Conservation (phyloP, 768 basidiomycete genomes). For the Russula brevipes region DNA sequence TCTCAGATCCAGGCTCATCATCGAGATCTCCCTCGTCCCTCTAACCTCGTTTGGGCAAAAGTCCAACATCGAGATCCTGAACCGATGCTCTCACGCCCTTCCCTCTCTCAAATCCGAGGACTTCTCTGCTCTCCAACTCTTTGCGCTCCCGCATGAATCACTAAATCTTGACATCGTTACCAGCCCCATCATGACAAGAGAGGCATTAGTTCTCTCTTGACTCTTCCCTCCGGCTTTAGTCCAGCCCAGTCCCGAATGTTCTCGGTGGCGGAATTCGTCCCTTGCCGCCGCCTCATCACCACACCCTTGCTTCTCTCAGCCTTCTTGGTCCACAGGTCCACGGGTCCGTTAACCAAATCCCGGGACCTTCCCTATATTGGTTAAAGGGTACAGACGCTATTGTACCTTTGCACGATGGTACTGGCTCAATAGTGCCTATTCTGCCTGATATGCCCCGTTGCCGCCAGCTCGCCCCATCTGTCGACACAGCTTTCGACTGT, state of each 20-base stretch:
- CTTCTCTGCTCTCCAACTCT: not conserved
- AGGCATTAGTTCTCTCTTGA: not conserved
- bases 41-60: conserved; percentile 21
- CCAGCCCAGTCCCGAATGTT: not conserved
- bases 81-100: conserved; percentile 2
- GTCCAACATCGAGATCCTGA: conserved; percentile 12
- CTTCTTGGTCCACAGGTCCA: conserved; percentile 14
- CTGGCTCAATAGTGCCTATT: conserved; percentile 11
- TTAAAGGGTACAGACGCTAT: not conserved
- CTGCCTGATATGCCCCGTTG: not conserved
- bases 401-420: not conserved
- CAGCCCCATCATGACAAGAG: not conserved
- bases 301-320: conserved; percentile 8
- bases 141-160: not conserved
- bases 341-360: conserved; percentile 2
- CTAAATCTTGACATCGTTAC: not conserved
- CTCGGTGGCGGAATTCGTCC: conserved; percentile 8
- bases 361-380: conserved; percentile 11
- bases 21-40: conserved; percentile 24
- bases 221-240: not conserved
- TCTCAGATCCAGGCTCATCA: conserved; percentile 21
- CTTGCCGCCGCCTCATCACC: conserved; percentile 21
- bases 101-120: conserved; percentile 1
- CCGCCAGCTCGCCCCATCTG: conserved; percentile 16
- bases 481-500: conserved; percentile 23